These are phyloP conservation scores for Ustilago lituana DNA, from an alignment of 1,284 basidiomycete genomes.

Conservation along the genomic window DNA sequence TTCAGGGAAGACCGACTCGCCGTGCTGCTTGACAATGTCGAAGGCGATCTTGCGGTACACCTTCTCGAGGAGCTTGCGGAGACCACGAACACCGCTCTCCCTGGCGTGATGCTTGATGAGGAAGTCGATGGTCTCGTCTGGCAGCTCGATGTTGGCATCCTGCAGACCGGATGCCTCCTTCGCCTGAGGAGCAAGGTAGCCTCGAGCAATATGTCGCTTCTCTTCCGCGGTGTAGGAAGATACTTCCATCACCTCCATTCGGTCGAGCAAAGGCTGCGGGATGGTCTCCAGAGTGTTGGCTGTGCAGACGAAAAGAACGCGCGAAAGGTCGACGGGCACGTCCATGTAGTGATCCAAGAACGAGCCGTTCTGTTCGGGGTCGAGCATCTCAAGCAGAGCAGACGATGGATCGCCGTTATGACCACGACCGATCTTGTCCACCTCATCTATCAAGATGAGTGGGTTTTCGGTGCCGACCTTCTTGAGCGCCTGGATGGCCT, in stretches of 20 bases:
- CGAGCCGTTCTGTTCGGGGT: constrained; percentile 95
- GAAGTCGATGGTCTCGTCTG: constrained; percentile 77
- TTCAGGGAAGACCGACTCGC: constrained; percentile 87
- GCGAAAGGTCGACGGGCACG: constrained; percentile 93
- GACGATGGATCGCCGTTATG: constrained; percentile 95
- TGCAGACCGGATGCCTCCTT: constrained; percentile 85
- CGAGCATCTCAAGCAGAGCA: constrained; percentile 94
- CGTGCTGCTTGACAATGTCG: constrained; percentile 89
- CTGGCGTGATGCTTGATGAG: constrained; percentile 97
- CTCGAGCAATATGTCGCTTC: constrained; percentile 89
- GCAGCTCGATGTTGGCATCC: constrained; percentile 61
- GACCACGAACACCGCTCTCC: constrained; percentile 78
- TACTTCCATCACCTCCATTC: constrained; percentile 91
- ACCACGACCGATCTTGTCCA: constrained; percentile 96
- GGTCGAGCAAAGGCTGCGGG: constrained; percentile 92
- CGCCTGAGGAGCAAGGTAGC: constrained; percentile 92
- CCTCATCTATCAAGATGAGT: constrained; percentile 89
- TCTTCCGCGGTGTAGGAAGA: constrained; percentile 88
- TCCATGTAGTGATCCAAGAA: constrained; percentile 99
- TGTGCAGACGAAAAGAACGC: constrained; percentile 97
- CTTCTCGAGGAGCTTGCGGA: constrained; percentile 71
- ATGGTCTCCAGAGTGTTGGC: constrained; percentile 82
- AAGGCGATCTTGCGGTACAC: constrained; percentile 97
- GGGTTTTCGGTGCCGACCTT: constrained; percentile 97
- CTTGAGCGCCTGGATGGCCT: constrained; percentile 97